Evolutionary conservation across 225 moss, liverwort and hornwort species (phyloP), one percentile per base, ranked within the genome.

Genomic region (Neckera pumila): DNA sequence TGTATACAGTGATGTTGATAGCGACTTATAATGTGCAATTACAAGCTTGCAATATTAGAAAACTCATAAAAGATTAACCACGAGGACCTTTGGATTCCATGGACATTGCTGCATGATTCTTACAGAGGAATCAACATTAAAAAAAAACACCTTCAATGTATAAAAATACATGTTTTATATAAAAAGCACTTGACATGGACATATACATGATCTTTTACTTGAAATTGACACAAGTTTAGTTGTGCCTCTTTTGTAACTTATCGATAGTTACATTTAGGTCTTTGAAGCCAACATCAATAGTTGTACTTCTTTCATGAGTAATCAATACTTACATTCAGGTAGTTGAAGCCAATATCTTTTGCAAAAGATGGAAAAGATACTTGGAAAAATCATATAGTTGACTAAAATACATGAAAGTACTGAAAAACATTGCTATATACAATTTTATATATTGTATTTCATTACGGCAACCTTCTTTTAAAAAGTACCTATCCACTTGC

Each of bases 61-160:
- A 33, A 20, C 0, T 51, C 13, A 20, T 76, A 8, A 33, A 14
- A 33, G 21, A 76, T 76, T 51, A 3, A 51, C 34, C 5, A 33
- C 8, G 13, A 34, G 2, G 21, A 34, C 21, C 8, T 20, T 34
- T 34, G 2, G 13, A 76, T 34, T 21, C 0, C 0, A 0, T 34
- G 13, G 4, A 51, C 8, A 33, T 76, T 4, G 2, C 2, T 33
- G 51, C 5, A 34, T 13, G 51, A 51, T 51, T 76, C 21, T 7
- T 33, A 13, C 0, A 21, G 0, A 51, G 0, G 8, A 34, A 76
- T 51, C 5, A 21, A 21, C 4, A 33, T 0, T 21, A 0, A 13
- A 76, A 51, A 51, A 76, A 76, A 33, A 76, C 7, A 51, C 33
- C 12, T 76, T 76, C 13, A 33, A 21, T 33, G 12, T 12, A 5